Conservation (phyloP, 306 rosid species). For the Neltuma alba region DNA sequence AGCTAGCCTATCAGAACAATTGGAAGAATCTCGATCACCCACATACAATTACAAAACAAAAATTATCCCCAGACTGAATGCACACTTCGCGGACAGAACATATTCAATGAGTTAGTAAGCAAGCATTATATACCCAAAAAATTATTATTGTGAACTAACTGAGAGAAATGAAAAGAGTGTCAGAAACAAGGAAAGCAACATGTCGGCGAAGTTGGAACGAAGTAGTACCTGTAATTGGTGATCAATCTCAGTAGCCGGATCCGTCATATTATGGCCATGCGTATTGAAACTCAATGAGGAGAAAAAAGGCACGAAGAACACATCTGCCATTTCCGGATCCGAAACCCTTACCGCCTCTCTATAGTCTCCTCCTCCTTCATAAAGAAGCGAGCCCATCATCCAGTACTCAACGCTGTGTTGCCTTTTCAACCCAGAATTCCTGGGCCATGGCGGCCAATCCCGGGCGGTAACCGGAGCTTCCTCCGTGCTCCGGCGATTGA, state of each 20-base stretch:
- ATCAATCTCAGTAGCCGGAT: constrained; percentile 78
- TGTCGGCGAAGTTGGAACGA: not conserved
- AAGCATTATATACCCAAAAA: not conserved
- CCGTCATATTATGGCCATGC: constrained; percentile 87
- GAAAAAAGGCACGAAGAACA: constrained; percentile 88
- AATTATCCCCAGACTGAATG: not conserved
- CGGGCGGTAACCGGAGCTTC: constrained; percentile 60
- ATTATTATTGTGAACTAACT: not conserved
- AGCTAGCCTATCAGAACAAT: not conserved
- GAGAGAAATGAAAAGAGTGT: not conserved
- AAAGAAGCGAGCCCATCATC: constrained; percentile 95
- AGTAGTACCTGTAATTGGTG: constrained; percentile 77
- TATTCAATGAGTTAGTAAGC: not conserved
- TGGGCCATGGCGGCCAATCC: constrained; percentile 80
- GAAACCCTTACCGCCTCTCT: constrained; percentile 77
- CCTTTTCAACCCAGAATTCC: constrained; percentile 76
- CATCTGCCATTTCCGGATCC: constrained; percentile 86
- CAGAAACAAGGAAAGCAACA: not conserved
- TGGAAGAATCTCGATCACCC: not conserved
- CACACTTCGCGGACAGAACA: not conserved
- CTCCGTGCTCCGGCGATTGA: constrained; percentile 52
- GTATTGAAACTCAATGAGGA: constrained; percentile 93
- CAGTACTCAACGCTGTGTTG: constrained; percentile 97
- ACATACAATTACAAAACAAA: not conserved
- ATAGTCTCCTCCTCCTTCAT: constrained; percentile 40